These are phyloP conservation scores for Scheffersomyces stambukii DNA, from an alignment of 1,139 yeast species.

Conservation along the genomic window DNA sequence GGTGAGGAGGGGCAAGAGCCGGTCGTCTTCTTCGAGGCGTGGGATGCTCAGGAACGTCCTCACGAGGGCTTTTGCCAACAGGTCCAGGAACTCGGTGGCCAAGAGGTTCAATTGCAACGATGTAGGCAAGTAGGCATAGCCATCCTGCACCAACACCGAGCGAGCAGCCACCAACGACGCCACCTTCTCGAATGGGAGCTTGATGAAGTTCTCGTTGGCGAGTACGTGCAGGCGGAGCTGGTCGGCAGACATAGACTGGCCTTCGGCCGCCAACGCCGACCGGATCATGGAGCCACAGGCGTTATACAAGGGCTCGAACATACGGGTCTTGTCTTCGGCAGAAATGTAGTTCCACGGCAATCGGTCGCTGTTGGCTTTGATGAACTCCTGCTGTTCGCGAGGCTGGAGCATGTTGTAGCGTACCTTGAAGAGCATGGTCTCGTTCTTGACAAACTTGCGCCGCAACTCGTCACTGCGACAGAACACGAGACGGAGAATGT, in stretches of 20 bases:
- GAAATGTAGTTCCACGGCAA: conserved; percentile 70
- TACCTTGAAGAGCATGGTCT: conserved; percentile 66
- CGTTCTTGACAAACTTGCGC: conserved; percentile 72
- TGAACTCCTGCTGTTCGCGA: conserved; percentile 69
- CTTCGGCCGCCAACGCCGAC: conserved; percentile 25
- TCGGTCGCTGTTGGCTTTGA: conserved; percentile 47
- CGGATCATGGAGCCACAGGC: conserved; percentile 42
- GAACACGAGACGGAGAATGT: conserved; percentile 79
- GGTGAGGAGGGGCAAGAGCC: conserved; percentile 77
- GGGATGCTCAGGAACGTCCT: conserved; percentile 78
- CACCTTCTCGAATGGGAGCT: conserved; percentile 84
- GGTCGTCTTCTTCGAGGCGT: conserved; percentile 85
- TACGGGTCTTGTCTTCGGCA: conserved; percentile 53
- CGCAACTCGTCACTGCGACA: conserved; percentile 88
- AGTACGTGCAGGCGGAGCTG: conserved; percentile 42
- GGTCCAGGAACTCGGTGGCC: conserved; percentile 59
- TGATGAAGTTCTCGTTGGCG: conserved; percentile 59
- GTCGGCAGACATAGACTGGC: conserved; percentile 28
- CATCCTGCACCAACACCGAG: conserved; percentile 59
- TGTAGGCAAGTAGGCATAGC: conserved; percentile 82
- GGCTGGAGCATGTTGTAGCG: conserved; percentile 65
- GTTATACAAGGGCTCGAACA: conserved; percentile 50
- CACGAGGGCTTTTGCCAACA: conserved; percentile 50
- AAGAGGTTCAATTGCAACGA: conserved; percentile 71
- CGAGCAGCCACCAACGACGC: conserved; percentile 70